Conservation (phyloP, 768 basidiomycete species). For the Tulasnella sp. region DNA sequence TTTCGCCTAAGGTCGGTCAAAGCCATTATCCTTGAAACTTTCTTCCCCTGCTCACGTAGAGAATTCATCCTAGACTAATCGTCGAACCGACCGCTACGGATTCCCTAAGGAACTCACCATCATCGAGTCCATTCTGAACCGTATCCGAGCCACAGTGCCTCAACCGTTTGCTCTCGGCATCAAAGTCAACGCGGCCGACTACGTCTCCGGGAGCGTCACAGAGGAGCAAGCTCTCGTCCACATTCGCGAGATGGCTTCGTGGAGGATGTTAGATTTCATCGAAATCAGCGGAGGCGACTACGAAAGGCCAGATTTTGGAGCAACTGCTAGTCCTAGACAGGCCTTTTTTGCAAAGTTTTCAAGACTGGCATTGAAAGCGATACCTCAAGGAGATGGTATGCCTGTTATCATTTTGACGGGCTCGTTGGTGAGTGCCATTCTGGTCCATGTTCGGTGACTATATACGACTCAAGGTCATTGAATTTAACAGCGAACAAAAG, state of each 20-base stretch:
- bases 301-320: conserved; percentile 47
- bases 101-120: conserved; percentile 35
- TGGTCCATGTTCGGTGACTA: too few species aligned
- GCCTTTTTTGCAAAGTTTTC: conserved; percentile 72
- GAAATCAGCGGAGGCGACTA: conserved; percentile 89
- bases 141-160: conserved; percentile 54
- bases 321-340: conserved; percentile 48
- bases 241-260: conserved; percentile 55
- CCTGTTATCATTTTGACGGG: conserved; percentile 79
- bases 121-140: conserved; percentile 50
- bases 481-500: conserved; percentile 44
- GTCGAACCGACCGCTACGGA: conserved; percentile 50
- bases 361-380: conserved; percentile 45
- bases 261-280: conserved; percentile 60
- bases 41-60: not conserved
- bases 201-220: conserved; percentile 41
- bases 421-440: conserved; percentile 45
- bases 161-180: conserved; percentile 65
- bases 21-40: not conserved
- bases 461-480: not conserved
- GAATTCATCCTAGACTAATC: conserved; percentile 49
- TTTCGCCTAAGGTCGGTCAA: conserved; percentile 59
- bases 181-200: conserved; percentile 80
- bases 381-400: conserved; percentile 39
- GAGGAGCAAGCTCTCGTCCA: conserved; percentile 53